Base-by-base conservation (phyloP, 2,329 filamentous ascomycete genomes). In the Exophiala oligosperma region DNA sequence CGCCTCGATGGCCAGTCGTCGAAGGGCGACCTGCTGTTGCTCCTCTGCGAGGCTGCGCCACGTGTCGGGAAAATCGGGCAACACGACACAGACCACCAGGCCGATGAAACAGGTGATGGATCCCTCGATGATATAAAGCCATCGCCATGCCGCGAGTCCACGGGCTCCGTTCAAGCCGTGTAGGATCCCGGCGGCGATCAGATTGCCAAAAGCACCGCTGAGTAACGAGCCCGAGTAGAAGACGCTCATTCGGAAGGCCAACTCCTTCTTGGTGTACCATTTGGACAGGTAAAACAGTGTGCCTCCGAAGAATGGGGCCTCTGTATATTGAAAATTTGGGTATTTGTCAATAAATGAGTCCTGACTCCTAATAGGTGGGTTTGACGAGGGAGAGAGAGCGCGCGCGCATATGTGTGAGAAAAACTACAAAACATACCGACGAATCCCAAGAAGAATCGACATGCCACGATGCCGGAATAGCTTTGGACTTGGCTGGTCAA, bases 211-310 rank as follows among this genome's bases (percentile, higher is more conserved):
- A 6, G 82, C 81, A 54, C 82, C 83, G 46, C 82, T 83, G 63
- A 84, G 79, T 62, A 84, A 77, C 64, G 83, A 84, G 2, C 82
- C 81, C 62, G 81, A 82, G 70, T 84, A 84, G n/a, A 85, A 70
- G 23, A 85, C 76, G 53, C 82, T 81, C 62, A 84, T 84, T 7
- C 60, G 53, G 54, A 74, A 72, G n/a, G 79, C 79, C 60, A 85
- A 17, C 29, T 63, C 60, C 4, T 51, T 52, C 24, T 54, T 52
- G 14, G 55, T 61, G 28, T 57, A 87, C 82, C 84, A 87, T 74
- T 84, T 84, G 0, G 81, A 83, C 2, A 86, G 7, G 26, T 4
- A 7, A 7, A 28, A 28, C 4, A 28, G 26, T 4, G 26, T 7
- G 7, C 26, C 26, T 17, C 17, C 17, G 17, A 17, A 17, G 17